These are phyloP conservation scores for Chrysoporthe austroafricana DNA, from an alignment of 2,329 filamentous ascomycete species.

Conservation along the genomic window DNA sequence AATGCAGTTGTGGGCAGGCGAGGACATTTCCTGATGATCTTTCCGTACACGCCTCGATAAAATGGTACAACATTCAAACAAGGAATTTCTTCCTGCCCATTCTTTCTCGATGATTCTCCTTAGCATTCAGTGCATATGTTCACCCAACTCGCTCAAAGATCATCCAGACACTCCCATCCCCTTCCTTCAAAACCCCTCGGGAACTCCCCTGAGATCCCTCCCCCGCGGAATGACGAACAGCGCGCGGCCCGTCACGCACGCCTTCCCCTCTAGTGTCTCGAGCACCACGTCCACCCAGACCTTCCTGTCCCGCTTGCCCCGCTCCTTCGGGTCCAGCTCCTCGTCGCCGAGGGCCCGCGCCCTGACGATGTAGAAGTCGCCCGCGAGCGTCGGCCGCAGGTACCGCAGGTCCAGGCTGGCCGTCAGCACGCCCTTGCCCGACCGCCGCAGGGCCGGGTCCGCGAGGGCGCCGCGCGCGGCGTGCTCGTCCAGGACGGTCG, in stretches of 20 bases:
- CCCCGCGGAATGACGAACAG: constrained; percentile 63
- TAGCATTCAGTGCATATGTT: no score
- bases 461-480: constrained; percentile 65
- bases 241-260: constrained; percentile 62
- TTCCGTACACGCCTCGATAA: no score
- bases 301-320: constrained; percentile 50
- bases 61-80: no score
- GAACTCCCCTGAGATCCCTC: constrained; percentile 44
- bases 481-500: constrained; percentile 71
- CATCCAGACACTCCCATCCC: no score
- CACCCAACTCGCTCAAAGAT: no score
- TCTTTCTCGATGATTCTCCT: no score
- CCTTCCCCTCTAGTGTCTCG: constrained; percentile 57
- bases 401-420: constrained; percentile 65
- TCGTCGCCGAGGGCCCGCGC: constrained; percentile 46
- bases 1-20: no score
- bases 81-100: no score
- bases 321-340: constrained; percentile 33
- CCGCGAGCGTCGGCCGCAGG: constrained; percentile 60
- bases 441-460: constrained; percentile 50
- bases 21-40: no score
- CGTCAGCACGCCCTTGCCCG: constrained; percentile 48
- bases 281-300: constrained; percentile 58
- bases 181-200: constrained; percentile 43
- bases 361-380: constrained; percentile 66